Base-by-base conservation (phyloP, 345 rosid genomes). In the Eucalyptus marginata region DNA sequence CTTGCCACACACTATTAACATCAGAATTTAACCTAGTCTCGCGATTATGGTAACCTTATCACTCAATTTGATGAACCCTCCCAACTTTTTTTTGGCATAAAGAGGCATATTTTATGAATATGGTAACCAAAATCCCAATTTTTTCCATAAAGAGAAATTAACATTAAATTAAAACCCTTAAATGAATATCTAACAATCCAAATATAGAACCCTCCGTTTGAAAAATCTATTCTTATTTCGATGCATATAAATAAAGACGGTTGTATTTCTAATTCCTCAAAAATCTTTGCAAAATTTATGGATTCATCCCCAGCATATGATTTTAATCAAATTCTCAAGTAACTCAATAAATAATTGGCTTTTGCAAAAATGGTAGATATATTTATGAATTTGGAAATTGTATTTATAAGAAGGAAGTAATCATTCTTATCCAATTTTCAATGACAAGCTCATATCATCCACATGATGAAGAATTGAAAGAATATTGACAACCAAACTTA, bases 181-280 rank as follows among this genome's bases (percentile, higher is more conserved):
- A 76, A 76, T 1, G 3, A 76, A 36, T 20, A 76, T 40, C 15
- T 36, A 1, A 13, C 47, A 36, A 36, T 8, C 46, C 7, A 40
- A 36, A 36, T 20, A 20, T 40, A 36, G 20, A 76, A 40, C 15
- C 27, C 2, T 18, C 1, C 3, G 0, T 36, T 3, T 76, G 2
- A 40, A 76, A 76, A 20, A 47, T 40, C 7, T 36, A 68, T 9
- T 44, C 80, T 33, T 20, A 33, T 68, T 68, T 10, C 0, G 1
- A 43, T 76, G 46, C 15, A 76, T 40, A 20, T 12, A 20, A 18
- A 76, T 18, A 76, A 76, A 36, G 47, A 20, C 1, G 0, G 3
- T 76, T 76, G 27, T 40, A 22, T 76, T 76, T 52, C 43, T 44
- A 43, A 20, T 18, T 36, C 43, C 15, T 40, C 7, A 43, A 36